Conservation (phyloP, 768 basidiomycete species). For the Lentinula raphanica region DNA sequence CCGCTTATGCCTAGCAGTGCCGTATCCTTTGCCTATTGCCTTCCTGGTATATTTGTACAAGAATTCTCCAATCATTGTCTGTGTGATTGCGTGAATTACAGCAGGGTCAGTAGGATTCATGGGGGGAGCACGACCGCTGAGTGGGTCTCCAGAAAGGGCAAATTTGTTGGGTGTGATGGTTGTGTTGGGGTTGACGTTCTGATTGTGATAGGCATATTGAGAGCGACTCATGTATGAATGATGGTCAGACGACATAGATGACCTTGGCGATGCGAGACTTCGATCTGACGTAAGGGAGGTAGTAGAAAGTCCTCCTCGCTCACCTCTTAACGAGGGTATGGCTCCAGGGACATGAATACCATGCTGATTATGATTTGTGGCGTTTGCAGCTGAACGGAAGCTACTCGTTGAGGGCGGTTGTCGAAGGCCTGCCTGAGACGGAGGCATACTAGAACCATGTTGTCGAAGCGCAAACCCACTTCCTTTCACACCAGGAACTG, state of each 20-base stretch:
- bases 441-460: conserved; percentile 74
- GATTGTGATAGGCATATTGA: conserved; percentile 18
- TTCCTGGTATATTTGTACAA: conserved; percentile 95
- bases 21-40: conserved; percentile 85
- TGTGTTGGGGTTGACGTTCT: conserved; percentile 25
- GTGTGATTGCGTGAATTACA: conserved; percentile 94
- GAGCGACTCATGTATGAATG: conserved; percentile 42
- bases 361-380: conserved; percentile 46
- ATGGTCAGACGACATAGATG: conserved; percentile 79
- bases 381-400: conserved; percentile 70
- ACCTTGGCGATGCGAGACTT: conserved; percentile 66
- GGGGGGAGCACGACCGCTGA: conserved; percentile 15
- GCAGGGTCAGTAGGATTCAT: conserved; percentile 74
- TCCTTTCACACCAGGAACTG: conserved; percentile 39
- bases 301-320: conserved; percentile 56
- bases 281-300: conserved; percentile 68
- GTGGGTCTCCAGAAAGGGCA: neutral
- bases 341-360: conserved; percentile 35
- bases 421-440: conserved; percentile 59
- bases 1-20: conserved; percentile 83
- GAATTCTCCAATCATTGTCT: conserved; percentile 99
- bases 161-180: neutral
- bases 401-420: conserved; percentile 76
- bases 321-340: conserved; percentile 31
- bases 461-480: conserved; percentile 43